These are phyloP conservation scores for Pyronema omphalodes DNA, from an alignment of 495 filamentous ascomycete genomes.

Conservation along the genomic window DNA sequence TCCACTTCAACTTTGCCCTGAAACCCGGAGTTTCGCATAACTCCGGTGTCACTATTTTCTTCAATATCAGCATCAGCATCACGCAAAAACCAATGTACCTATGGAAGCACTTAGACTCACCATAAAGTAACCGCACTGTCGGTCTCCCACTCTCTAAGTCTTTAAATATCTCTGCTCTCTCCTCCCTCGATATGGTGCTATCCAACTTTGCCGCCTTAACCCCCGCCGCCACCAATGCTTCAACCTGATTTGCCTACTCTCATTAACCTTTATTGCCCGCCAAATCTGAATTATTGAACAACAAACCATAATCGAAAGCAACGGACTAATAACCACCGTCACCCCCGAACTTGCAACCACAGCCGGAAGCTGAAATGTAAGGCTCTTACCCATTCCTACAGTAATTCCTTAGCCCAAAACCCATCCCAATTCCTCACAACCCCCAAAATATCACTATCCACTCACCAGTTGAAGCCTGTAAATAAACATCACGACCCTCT, in stretches of 20 bases:
- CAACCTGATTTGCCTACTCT: constrained; percentile 69
- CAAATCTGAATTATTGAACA: not conserved
- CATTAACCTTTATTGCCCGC: too few relatives aligned
- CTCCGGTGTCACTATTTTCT: constrained; percentile 56
- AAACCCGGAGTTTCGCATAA: constrained; percentile 63
- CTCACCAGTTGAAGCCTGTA: constrained; percentile 69
- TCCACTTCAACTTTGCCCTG: constrained; percentile 47
- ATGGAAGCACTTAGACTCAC: not conserved
- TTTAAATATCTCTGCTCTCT: constrained; percentile 47
- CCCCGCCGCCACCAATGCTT: constrained; percentile 51
- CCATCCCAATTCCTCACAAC: not conserved
- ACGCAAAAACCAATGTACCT: not conserved
- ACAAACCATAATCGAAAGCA: constrained; percentile 72
- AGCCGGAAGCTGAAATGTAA: constrained; percentile 87
- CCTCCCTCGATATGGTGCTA: constrained; percentile 47
- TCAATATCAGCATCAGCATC: not conserved
- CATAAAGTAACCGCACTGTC: constrained; percentile 60
- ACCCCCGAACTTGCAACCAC: constrained; percentile 44
- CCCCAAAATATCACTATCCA: constrained; percentile 35
- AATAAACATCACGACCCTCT: constrained; percentile 74
- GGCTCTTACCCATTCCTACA: constrained; percentile 47
- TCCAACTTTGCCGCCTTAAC: constrained; percentile 75
- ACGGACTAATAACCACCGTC: constrained; percentile 77
- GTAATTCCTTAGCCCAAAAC: not conserved
- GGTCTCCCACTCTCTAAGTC: constrained; percentile 82